A percentile compares a stretch with the other conserved stretches of the same genome.
Evolutionary conservation across 768 basidiomycete genomes (phyloP).

Genomic region (Mycena kentingensis): DNA sequence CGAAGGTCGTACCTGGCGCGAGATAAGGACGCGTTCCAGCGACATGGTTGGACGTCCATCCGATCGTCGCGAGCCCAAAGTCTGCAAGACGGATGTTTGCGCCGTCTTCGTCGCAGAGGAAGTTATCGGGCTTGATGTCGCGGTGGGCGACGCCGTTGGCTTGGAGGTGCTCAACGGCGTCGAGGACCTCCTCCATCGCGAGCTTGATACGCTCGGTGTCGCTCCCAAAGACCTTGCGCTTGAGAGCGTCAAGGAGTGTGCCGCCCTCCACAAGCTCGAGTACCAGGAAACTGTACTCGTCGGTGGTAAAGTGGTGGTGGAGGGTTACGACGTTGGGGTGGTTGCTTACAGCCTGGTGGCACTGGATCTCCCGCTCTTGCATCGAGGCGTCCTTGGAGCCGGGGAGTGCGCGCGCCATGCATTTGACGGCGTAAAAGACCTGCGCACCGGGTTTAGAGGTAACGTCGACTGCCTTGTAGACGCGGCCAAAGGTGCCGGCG

Average conservation of each 20-base stretch:
- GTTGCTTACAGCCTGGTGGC: slow-evolving; percentile 17
- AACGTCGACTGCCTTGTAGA: no score
- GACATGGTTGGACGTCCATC: not conserved
- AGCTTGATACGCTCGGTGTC: slow-evolving; percentile 49
- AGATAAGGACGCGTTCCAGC: not conserved
- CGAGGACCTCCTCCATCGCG: slow-evolving; percentile 56
- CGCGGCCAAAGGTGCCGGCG: no score
- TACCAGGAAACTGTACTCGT: slow-evolving; percentile 51
- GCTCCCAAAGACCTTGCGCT: slow-evolving; percentile 36
- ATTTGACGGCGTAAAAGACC: slow-evolving; percentile 64
- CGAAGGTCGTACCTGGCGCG: not conserved
- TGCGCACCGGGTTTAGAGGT: no score
- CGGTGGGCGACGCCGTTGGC: slow-evolving; percentile 51
- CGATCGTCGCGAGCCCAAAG: slow-evolving; percentile 48
- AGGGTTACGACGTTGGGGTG: slow-evolving; percentile 50
- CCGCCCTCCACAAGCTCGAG: slow-evolving; percentile 38
- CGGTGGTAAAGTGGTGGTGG: slow-evolving; percentile 45
- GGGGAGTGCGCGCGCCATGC: slow-evolving; percentile 44
- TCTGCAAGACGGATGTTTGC: slow-evolving; percentile 47
- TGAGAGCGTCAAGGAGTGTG: slow-evolving; percentile 51
- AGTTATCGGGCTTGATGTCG: slow-evolving; percentile 64
- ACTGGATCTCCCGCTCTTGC: slow-evolving; percentile 50
- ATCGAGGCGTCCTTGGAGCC: slow-evolving; percentile 42
- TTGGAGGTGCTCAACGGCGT: slow-evolving; percentile 59
- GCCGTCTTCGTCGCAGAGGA: slow-evolving; percentile 42